Conservation (phyloP, 1,139 yeast species). For the Taiozyma sp. region DNA sequence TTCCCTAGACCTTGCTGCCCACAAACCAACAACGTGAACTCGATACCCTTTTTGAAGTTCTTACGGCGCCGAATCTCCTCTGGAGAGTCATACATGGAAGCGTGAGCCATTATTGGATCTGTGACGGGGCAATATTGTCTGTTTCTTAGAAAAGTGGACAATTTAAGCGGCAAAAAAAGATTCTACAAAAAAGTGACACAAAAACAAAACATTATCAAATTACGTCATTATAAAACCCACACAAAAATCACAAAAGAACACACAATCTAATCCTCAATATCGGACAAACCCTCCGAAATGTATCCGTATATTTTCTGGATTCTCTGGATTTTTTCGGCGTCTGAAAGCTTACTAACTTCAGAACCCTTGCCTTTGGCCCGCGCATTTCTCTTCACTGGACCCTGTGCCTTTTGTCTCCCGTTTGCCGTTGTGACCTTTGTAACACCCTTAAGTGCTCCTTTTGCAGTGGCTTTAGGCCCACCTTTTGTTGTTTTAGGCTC, state of each 20-base stretch:
- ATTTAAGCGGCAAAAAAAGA: neutral
- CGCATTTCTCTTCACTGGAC: neutral
- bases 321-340: neutral
- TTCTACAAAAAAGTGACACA: neutral
- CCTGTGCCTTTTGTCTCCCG: neutral
- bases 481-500: neutral
- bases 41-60: conserved; percentile 53
- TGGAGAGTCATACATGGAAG: conserved; percentile 24
- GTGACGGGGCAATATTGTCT: too few relatives aligned
- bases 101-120: neutral
- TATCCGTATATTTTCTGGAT: neutral
- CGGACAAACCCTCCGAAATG: neutral
- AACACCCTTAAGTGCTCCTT: neutral
- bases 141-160: neutral
- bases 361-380: neutral
- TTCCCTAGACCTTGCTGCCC: conserved; percentile 62
- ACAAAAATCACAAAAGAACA: neutral
- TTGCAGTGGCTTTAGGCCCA: neutral
- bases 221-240: neutral
- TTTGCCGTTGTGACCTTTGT: neutral
- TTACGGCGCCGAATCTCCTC: conserved; percentile 51
- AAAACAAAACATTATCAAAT: neutral
- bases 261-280: neutral
- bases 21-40: conserved; percentile 49
- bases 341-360: neutral